Conservation (phyloP, 2,329 filamentous ascomycete genomes). For the Colletotrichum melonis region DNA sequence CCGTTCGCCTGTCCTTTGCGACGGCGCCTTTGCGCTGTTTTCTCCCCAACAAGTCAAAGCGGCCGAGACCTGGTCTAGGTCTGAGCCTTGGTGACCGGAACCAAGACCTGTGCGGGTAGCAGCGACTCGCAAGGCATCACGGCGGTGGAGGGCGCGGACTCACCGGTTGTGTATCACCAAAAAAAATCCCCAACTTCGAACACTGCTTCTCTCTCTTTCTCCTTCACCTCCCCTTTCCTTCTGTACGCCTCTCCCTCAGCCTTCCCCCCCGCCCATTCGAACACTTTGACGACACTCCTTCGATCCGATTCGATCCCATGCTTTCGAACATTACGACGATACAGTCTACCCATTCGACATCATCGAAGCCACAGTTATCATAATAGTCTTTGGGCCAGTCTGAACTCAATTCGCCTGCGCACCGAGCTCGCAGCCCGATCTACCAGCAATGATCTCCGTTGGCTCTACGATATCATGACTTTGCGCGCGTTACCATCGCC, state of each 20-base stretch:
- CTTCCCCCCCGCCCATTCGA: neutral
- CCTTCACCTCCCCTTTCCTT: neutral
- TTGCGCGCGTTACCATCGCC: slow-evolving; percentile 51
- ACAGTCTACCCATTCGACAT: neutral
- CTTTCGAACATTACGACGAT: neutral
- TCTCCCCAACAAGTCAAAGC: slow-evolving; percentile 26
- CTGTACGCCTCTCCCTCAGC: neutral
- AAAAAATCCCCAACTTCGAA: slow-evolving; percentile 8
- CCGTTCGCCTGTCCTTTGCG: slow-evolving; percentile 3
- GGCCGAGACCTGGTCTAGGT: slow-evolving; percentile 28
- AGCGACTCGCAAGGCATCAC: slow-evolving; percentile 19
- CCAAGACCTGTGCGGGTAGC: slow-evolving; percentile 25
- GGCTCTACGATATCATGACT: slow-evolving; percentile 56
- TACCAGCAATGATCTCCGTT: slow-evolving; percentile 46
- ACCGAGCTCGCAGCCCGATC: slow-evolving; percentile 25
- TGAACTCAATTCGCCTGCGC: slow-evolving; percentile 16
- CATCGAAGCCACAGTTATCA: neutral
- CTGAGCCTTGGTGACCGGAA: slow-evolving; percentile 30
- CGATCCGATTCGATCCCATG: neutral
- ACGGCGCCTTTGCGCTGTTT: slow-evolving; percentile 24
- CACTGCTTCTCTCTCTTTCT: slow-evolving; percentile 1
- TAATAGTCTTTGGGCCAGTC: neutral
- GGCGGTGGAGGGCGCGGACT: slow-evolving; percentile 29
- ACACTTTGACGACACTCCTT: neutral
- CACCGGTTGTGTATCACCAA: slow-evolving; percentile 34